Conservation (phyloP, 2,329 filamentous ascomycete species). For the Verruconis gallopava region DNA sequence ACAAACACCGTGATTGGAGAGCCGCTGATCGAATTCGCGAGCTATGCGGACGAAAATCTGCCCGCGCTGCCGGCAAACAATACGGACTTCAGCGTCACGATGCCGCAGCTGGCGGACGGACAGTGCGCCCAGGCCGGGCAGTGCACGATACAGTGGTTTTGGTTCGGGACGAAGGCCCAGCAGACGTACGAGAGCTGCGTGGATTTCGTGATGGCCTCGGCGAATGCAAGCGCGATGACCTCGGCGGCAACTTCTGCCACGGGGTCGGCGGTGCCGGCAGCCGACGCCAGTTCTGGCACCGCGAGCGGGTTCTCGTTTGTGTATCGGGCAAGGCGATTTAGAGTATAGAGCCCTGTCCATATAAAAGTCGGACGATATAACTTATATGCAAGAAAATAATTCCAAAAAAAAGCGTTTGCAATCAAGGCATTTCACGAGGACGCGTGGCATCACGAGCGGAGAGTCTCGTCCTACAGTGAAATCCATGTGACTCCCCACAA, state of each 20-base stretch:
- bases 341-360: not conserved
- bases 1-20: conserved; percentile 40
- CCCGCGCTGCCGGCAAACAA: conserved; percentile 31
- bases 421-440: too few species aligned
- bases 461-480: too few species aligned
- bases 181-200: conserved; percentile 54
- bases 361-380: too few species aligned
- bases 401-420: too few species aligned
- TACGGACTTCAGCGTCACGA: conserved; percentile 39
- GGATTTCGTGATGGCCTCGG: conserved; percentile 38
- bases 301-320: not conserved
- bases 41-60: conserved; percentile 38
- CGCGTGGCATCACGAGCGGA: too few species aligned
- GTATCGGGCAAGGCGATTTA: not conserved
- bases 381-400: too few species aligned
- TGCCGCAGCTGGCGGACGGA: conserved; percentile 32
- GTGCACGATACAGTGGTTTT: conserved; percentile 50
- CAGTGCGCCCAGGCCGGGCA: conserved; percentile 25
- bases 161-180: conserved; percentile 40
- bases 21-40: conserved; percentile 41
- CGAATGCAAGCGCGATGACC: not conserved
- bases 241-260: too few species aligned
- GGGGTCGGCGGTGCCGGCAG: not conserved
- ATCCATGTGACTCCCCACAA: too few species aligned
- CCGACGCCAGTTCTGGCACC: not conserved